Evolutionary conservation across 352 stramenopile species (phyloP), one percentile per base, ranked within the genome.

Genomic region (Peronospora destructor): DNA sequence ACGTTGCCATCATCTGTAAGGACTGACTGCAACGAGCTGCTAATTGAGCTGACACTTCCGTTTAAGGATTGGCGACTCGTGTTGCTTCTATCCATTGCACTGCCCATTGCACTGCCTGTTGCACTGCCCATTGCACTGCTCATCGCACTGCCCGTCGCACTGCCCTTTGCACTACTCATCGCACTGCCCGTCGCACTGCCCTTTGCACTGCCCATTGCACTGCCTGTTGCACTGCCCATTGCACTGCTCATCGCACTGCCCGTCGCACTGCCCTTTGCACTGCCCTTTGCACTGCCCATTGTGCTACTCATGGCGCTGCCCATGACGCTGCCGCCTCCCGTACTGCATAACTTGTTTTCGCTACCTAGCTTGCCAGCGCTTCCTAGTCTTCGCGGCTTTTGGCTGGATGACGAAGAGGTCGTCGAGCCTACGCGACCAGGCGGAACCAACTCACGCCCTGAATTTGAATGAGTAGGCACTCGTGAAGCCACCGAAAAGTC

Each of bases 401-500:
- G 71, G 39, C 45, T 63, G 7, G 61, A 74, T 16, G 53, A 41
- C 6, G 72, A 69, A 12, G 75, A 84, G 25, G 61, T 70, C 11
- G 66, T 75, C 28, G 62, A 71, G 4, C 53, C 49, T 37, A 53
- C 39, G 0, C 75, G 72, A 17, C 53, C 58, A 37, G 62, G 57
- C 19, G 49, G 45, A n/a, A 83, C 45, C 16, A 74, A 44, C 35
- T 87, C 67, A 16, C 67, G 75, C 0, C 77, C 76, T 17, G 69
- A 84, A 49, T 77, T 83, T 5, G 76, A 83, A 50, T 88, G 74
- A 28, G 73, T 76, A 3, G 83, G 79, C 16, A 86, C 78, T 9
- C 81, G 69, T 14, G 84, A 91, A 14, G 81, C 84, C 29, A 92
- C 79, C 3, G 78, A 91, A 32, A 94, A 94, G 38, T 94, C 81